Percentiles rank a stretch among this genome's conserved stretches.
phyloP scores from a whole-genome alignment of 768 basidiomycete genomes.

The Mycena kentingensis region DNA sequence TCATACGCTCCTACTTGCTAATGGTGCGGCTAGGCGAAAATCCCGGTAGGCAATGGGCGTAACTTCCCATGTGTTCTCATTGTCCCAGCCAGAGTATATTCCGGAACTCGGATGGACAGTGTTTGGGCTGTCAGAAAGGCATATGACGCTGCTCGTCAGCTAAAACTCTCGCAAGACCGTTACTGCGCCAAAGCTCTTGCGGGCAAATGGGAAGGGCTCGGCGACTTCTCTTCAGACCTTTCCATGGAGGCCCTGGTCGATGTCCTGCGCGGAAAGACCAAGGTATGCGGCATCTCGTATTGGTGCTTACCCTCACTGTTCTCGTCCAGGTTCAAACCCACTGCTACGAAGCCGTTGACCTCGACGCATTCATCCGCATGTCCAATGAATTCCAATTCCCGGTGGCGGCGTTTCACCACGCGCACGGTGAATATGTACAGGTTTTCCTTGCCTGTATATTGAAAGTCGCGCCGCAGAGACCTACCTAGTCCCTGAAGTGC shows the following conservation, averaged over 20 bases:
- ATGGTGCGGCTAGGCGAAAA: slow-evolving; percentile 49
- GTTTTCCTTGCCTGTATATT: neutral
- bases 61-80: slow-evolving; percentile 11
- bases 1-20: neutral
- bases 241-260: slow-evolving; percentile 78
- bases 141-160: slow-evolving; percentile 63
- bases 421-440: slow-evolving; percentile 44
- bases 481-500: slow-evolving; percentile 79
- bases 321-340: slow-evolving; percentile 52
- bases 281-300: slow-evolving; percentile 40
- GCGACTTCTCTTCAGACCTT: slow-evolving; percentile 64
- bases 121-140: slow-evolving; percentile 65
- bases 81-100: slow-evolving; percentile 44
- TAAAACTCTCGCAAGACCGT: slow-evolving; percentile 65
- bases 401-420: slow-evolving; percentile 76
- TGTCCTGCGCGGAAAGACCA: slow-evolving; percentile 75
- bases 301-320: slow-evolving; percentile 15
- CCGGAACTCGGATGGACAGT: slow-evolving; percentile 61
- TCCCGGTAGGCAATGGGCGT: slow-evolving; percentile 42
- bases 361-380: slow-evolving; percentile 66
- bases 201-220: slow-evolving; percentile 51
- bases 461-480: slow-evolving; percentile 40
- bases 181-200: slow-evolving; percentile 55
- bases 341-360: slow-evolving; percentile 65
- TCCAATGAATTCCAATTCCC: slow-evolving; percentile 72